Evolutionary conservation across 2,329 filamentous ascomycete genomes (phyloP).

Genomic region (Paracorniculantispora psalliotae): DNA sequence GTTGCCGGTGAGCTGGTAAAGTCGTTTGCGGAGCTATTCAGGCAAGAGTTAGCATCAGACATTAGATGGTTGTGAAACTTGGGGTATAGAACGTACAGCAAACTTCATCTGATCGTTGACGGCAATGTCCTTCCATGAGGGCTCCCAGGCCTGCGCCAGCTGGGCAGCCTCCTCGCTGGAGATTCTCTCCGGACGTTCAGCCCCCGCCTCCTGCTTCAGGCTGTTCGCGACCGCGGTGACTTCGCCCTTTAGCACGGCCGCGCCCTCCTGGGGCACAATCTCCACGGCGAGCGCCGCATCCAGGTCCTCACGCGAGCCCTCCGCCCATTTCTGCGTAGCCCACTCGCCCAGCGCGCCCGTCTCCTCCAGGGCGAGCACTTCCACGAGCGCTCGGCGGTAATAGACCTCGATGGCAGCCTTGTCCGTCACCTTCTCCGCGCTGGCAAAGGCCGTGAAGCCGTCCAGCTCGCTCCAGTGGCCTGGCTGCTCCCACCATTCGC

Average conservation of each 20-base stretch:
- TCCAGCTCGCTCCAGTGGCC: slow-evolving; percentile 47
- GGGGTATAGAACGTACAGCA: slow-evolving; percentile 63
- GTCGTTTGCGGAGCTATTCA: slow-evolving; percentile 75
- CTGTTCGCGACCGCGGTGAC: slow-evolving; percentile 28
- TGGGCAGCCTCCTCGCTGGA: slow-evolving; percentile 37
- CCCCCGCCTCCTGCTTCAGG: slow-evolving; percentile 24
- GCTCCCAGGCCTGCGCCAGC: slow-evolving; percentile 43
- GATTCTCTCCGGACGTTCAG: slow-evolving; percentile 19
- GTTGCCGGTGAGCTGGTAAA: slow-evolving; percentile 75
- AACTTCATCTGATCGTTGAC: slow-evolving; percentile 64
- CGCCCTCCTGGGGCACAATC: slow-evolving; percentile 37
- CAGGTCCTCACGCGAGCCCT: slow-evolving; percentile 29
- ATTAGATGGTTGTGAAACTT: no score
- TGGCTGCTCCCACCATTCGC: slow-evolving; percentile 50
- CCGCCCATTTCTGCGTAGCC: slow-evolving; percentile 30
- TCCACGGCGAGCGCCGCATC: slow-evolving; percentile 31
- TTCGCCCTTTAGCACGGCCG: slow-evolving; percentile 35
- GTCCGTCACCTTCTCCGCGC: slow-evolving; percentile 36
- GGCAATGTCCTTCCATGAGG: slow-evolving; percentile 53
- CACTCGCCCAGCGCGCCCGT: slow-evolving; percentile 26
- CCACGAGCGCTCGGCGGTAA: slow-evolving; percentile 47
- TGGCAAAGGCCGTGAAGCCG: slow-evolving; percentile 41
- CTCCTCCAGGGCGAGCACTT: slow-evolving; percentile 42
- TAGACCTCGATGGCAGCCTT: slow-evolving; percentile 42
- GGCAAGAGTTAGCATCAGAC: no score